Evolutionary conservation across 768 basidiomycete genomes (phyloP).

Genomic region (Tubosaeta brunneosetosa): DNA sequence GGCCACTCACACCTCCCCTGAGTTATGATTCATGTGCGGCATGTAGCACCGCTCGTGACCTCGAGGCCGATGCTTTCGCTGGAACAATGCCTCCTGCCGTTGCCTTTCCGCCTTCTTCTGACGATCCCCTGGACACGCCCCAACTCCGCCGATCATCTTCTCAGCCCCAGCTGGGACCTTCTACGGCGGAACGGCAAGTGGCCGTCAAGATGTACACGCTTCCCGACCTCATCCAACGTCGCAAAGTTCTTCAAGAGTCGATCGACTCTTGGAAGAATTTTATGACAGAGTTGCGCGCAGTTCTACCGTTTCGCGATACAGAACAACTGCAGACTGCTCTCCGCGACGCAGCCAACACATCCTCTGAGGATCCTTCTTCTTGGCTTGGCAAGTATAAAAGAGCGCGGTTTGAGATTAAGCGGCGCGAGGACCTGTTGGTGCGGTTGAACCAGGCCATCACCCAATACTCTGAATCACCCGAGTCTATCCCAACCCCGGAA

Average conservation of each 20-base stretch:
- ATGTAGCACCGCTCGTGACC: constrained; percentile 1
- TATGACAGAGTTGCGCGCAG: constrained; percentile 15
- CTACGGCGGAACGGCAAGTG: constrained; percentile 8
- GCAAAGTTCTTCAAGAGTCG: constrained; percentile 23
- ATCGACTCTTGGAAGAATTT: constrained; percentile 22
- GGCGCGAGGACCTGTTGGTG: constrained; percentile 25
- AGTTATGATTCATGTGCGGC: constrained; percentile 4
- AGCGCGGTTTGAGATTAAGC: constrained; percentile 29
- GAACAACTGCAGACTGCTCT: background rate
- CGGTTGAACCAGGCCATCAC: constrained; percentile 26
- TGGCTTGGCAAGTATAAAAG: constrained; percentile 20
- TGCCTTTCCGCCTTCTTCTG: constrained; percentile 2
- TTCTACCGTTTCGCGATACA: constrained; percentile 10
- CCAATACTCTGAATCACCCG: constrained; percentile 14
- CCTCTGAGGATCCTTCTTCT: constrained; percentile 14
- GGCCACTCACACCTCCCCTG: background rate
- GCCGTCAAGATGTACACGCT: constrained; percentile 22
- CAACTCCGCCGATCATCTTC: constrained; percentile 29
- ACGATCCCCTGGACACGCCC: constrained; percentile 8
- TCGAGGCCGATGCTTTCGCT: constrained; percentile 2
- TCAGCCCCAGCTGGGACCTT: constrained; percentile 24
- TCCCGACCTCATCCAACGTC: constrained; percentile 24
- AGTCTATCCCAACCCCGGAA: constrained; percentile 13
- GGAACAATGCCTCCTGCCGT: background rate
- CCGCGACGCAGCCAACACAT: background rate